Percentiles rank a stretch among this genome's conserved stretches.
Evolutionary conservation across 202 grass and related monocot genomes (phyloP).

Genomic region (Panicum hallii): DNA sequence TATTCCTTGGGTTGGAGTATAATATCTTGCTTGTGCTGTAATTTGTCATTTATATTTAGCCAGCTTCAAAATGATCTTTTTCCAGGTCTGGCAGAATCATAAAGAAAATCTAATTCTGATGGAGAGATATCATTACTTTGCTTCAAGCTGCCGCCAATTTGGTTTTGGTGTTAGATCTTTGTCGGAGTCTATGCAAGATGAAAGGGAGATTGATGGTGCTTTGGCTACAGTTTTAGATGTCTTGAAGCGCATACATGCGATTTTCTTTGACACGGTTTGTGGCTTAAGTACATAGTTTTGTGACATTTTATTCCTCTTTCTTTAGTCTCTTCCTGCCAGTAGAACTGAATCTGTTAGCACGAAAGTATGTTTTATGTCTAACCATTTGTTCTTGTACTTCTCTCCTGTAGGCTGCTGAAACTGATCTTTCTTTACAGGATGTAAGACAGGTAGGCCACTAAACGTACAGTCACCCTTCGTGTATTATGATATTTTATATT

Average conservation of each 20-base stretch:
- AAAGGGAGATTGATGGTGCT: slow-evolving; percentile 83
- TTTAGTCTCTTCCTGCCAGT: not conserved
- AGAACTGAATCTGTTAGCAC: not conserved
- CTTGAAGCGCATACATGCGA: slow-evolving; percentile 67
- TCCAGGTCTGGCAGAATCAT: slow-evolving; percentile 95
- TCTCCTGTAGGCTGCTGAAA: slow-evolving; percentile 51
- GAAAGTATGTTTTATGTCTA: slow-evolving; percentile 11
- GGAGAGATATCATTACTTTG: slow-evolving; percentile 96
- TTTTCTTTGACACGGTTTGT: slow-evolving; percentile 86
- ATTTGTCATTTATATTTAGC: slow-evolving; percentile 14
- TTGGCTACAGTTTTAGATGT: slow-evolving; percentile 79
- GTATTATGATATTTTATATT: no score
- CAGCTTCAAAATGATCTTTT: slow-evolving; percentile 1
- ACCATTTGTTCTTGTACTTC: slow-evolving; percentile 15
- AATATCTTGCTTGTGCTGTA: not conserved
- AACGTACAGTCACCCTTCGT: not conserved
- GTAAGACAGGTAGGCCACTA: slow-evolving; percentile 59
- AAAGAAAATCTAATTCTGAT: slow-evolving; percentile 91
- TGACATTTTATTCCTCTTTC: not conserved
- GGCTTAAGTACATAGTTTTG: slow-evolving; percentile 6
- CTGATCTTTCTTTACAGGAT: slow-evolving; percentile 53
- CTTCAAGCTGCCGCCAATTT: slow-evolving; percentile 70
- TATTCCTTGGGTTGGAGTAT: not conserved
- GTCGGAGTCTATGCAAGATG: slow-evolving; percentile 77
- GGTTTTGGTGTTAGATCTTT: slow-evolving; percentile 61